Evolutionary conservation across 2,329 filamentous ascomycete species (phyloP).

Genomic region (Phialophora expanda): DNA sequence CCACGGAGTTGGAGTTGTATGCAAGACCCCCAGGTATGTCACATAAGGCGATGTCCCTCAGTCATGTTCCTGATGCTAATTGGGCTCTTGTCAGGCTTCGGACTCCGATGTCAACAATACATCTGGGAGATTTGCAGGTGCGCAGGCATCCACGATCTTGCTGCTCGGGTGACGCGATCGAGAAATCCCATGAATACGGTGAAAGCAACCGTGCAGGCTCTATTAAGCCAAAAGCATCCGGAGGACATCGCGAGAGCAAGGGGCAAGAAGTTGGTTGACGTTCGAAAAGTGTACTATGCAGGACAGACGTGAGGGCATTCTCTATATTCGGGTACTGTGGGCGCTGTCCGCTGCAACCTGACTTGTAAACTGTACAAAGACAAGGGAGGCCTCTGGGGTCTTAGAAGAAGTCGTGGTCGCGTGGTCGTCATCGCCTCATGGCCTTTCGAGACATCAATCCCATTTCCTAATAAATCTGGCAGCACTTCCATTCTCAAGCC

Average conservation of each 20-base stretch:
- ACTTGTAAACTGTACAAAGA: constrained; percentile 11
- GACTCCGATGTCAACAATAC: constrained; percentile 84
- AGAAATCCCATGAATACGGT: constrained; percentile 98
- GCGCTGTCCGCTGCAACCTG: neutral
- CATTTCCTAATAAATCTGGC: neutral
- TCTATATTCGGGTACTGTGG: constrained; percentile 5
- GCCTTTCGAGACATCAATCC: neutral
- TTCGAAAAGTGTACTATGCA: constrained; percentile 95
- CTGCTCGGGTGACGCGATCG: constrained; percentile 80
- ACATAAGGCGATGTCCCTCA: neutral
- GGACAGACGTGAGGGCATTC: constrained; percentile 62
- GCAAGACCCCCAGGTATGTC: constrained; percentile 82
- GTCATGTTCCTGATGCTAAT: constrained; percentile 8
- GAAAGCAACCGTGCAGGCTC: constrained; percentile 84
- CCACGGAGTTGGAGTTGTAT: constrained; percentile 81
- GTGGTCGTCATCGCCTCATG: neutral
- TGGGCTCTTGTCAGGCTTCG: constrained; percentile 71
- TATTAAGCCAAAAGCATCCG: constrained; percentile 82
- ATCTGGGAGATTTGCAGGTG: constrained; percentile 94
- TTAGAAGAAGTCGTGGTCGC: constrained; percentile 2
- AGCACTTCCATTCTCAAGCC: neutral
- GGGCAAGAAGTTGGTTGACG: constrained; percentile 95
- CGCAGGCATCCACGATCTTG: constrained; percentile 83
- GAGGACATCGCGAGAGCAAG: constrained; percentile 87
- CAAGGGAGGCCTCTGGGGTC: neutral